phyloP scores from a whole-genome alignment of 352 stramenopile species.

The Paralagenidium karlingii region DNA sequence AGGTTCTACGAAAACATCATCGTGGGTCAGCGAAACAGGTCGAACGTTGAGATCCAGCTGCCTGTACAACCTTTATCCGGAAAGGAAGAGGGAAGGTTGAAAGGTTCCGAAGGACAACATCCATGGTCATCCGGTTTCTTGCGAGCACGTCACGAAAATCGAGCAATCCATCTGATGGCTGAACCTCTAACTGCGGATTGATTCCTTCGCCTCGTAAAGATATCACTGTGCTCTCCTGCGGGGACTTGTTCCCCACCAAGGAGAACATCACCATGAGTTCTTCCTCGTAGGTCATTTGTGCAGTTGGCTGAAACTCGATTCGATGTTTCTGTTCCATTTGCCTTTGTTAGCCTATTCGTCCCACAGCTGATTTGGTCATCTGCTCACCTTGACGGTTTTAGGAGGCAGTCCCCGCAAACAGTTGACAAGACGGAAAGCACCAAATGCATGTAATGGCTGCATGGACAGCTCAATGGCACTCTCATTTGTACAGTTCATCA shows the following conservation, averaged over 20 bases:
- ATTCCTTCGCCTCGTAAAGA: conserved; percentile 55
- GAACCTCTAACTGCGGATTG: conserved; percentile 56
- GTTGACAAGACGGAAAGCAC: conserved; percentile 75
- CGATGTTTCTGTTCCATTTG: conserved; percentile 12
- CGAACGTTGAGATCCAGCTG: not conserved
- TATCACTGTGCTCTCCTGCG: no score
- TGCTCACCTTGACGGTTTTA: no score
- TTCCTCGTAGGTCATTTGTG: conserved; percentile 50
- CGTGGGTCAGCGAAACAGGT: no score
- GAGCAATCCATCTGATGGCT: conserved; percentile 36
- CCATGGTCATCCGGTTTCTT: conserved; percentile 21
- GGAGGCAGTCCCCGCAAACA: conserved; percentile 30
- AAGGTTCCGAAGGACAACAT: conserved; percentile 45
- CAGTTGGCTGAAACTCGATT: conserved; percentile 56
- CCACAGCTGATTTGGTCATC: no score
- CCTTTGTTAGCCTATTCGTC: conserved; percentile 11
- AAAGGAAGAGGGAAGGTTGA: conserved; percentile 55
- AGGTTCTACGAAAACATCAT: no score
- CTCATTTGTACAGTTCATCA: conserved; percentile 39
- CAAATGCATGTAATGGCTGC: conserved; percentile 61
- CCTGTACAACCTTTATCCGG: no score
- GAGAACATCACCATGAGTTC: conserved; percentile 39
- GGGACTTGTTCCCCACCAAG: conserved; percentile 15
- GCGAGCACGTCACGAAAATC: conserved; percentile 62
- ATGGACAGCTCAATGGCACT: conserved; percentile 23